Evolutionary conservation across 1,284 basidiomycete species (phyloP).

Genomic region (Apiotrichum porosum): DNA sequence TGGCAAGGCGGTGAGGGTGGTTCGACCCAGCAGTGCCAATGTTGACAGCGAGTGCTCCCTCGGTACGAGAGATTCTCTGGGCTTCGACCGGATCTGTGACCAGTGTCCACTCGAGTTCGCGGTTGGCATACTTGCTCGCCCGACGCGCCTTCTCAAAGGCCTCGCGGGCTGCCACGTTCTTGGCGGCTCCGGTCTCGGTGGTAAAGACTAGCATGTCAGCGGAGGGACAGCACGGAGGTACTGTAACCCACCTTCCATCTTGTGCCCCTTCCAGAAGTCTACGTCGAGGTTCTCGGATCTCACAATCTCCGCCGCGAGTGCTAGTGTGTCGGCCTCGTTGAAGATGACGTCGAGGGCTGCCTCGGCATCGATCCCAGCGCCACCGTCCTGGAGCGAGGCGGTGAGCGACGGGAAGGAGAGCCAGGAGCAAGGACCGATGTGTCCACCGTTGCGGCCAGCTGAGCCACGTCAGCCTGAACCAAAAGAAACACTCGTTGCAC

Average conservation of each 20-base stretch:
- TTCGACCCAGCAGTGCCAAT: slow-evolving; percentile 1
- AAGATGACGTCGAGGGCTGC: slow-evolving; percentile 53
- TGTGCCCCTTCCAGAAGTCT: too few relatives aligned
- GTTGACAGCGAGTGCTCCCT: slow-evolving; percentile 5
- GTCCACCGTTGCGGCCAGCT: slow-evolving; percentile 44
- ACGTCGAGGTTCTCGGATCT: slow-evolving; percentile 25
- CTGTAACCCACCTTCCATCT: too few relatives aligned
- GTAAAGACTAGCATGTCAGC: too few relatives aligned
- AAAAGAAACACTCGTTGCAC: too few relatives aligned
- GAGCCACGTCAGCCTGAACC: neutral
- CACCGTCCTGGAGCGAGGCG: slow-evolving; percentile 26
- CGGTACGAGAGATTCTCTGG: too few relatives aligned
- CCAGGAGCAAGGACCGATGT: slow-evolving; percentile 32
- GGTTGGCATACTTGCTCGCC: too few relatives aligned
- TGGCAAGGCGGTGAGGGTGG: slow-evolving; percentile 15
- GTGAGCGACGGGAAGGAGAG: slow-evolving; percentile 15
- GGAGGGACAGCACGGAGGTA: too few relatives aligned
- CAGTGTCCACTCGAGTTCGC: too few relatives aligned
- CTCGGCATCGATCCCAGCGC: slow-evolving; percentile 44
- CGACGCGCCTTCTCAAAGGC: too few relatives aligned
- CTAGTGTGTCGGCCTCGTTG: slow-evolving; percentile 60
- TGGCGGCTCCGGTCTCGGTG: too few relatives aligned
- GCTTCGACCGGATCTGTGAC: too few relatives aligned
- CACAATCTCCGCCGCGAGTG: slow-evolving; percentile 60
- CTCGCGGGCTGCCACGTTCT: too few relatives aligned